phyloP scores from a whole-genome alignment of 768 basidiomycete genomes.

The Leccinum subtestaceum region DNA sequence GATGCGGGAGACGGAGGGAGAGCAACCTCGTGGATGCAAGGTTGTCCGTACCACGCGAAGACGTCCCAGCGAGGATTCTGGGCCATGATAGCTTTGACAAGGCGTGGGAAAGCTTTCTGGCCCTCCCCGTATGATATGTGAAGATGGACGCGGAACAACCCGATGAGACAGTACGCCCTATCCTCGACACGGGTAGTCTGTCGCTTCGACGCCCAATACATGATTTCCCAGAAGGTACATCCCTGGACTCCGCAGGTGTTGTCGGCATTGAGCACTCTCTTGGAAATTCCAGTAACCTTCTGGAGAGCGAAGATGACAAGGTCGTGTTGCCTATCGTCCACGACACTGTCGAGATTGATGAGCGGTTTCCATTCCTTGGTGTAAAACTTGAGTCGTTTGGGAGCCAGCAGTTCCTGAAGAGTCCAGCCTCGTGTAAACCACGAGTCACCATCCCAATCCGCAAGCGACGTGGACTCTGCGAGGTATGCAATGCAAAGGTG shows the following conservation, averaged over 20 bases:
- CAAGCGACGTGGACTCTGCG: background rate
- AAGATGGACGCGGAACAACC: slow-evolving; percentile 17
- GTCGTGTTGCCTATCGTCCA: background rate
- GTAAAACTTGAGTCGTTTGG: slow-evolving; percentile 19
- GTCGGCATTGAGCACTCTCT: background rate
- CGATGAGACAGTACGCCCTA: slow-evolving; percentile 20
- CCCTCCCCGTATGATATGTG: slow-evolving; percentile 25
- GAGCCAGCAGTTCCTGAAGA: slow-evolving; percentile 17
- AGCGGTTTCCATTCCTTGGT: slow-evolving; percentile 11
- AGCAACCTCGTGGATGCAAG: slow-evolving; percentile 9
- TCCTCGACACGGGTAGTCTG: slow-evolving; percentile 24
- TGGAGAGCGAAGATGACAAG: background rate
- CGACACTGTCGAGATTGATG: background rate
- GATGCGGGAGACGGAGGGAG: slow-evolving; percentile 15
- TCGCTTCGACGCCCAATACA: slow-evolving; percentile 23
- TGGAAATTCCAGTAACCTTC: slow-evolving; percentile 1
- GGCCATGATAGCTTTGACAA: slow-evolving; percentile 9
- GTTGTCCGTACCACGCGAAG: slow-evolving; percentile 13
- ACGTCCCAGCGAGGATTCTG: slow-evolving; percentile 7
- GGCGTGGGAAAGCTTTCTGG: slow-evolving; percentile 15
- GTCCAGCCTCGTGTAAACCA: slow-evolving; percentile 18
- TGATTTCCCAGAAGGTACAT: slow-evolving; percentile 7
- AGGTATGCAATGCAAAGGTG: slow-evolving; percentile 22
- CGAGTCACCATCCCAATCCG: background rate
- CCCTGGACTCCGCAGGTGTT: background rate